Base-by-base conservation (phyloP, 371 early-diverging fungal genomes). In the Mucor mucedo region DNA sequence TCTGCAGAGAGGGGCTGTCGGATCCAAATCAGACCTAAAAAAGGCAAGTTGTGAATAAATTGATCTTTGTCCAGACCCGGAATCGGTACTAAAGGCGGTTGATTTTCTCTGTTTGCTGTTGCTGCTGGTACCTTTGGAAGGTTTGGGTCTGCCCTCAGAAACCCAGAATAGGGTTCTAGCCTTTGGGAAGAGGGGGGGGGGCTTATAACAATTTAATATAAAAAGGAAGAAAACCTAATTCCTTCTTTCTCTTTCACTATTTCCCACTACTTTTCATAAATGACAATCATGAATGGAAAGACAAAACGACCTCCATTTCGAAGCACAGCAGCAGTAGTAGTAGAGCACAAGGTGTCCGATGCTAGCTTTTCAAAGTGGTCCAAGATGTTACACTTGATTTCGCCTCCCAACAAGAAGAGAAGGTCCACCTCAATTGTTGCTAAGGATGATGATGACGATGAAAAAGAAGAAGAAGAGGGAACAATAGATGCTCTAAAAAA, bases 321-420 rank as follows among this genome's bases (percentile, higher is more conserved):
- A 21, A 21, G 21, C 44, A 41, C 5, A 28, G 14, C 4, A 58
- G 14, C 11, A 58, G 21, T 21, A 21, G 21, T 49, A 48, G 49
- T 28, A 13, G 41, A 55, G 1, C 2, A 16, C 11, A 27, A 21
- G 11, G 2, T 40, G 10, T 27, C 55, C 7, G 40, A 35, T 21
- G 21, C 21, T 7, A 52, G 52, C 11, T 60, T 52, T 21, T 39
- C 65, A 5, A 59, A 65, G 59, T 65, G 66, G 66, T 41, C 66
- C 2, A 53, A 42, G 33, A 13, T 60, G n/a, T 27, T 65, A 45
- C 60, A 48, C 4, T 14, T 60, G 9, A 39, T 59, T 2, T 65
- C 66, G 6, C 55, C 66, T 33, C 60, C 60, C 2, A 47, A 65
- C n/a, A 65, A 65, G 30, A 65, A 60, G n/a, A 30, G 60, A 60